Evolutionary conservation across 2,329 filamentous ascomycete genomes (phyloP), one percentile per base, ranked within the genome.

Genomic region (Coniochaeta ligniaria): DNA sequence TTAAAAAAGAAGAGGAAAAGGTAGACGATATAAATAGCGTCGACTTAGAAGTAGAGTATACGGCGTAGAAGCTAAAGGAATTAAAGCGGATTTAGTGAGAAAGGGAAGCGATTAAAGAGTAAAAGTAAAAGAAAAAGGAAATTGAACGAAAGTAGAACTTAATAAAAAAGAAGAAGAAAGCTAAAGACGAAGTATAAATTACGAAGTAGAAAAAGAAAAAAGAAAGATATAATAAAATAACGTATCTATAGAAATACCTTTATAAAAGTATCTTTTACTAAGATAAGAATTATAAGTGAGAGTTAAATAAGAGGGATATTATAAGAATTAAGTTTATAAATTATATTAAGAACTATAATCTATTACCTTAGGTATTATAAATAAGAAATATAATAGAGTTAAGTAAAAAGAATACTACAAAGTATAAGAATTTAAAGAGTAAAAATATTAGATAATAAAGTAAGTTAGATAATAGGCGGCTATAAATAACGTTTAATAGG

Each of bases 221-320:
- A 68, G 86, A 90, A 63, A 75, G 80, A 57, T 88, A 89, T 63
- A 92, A 92, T 59, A 89, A 94, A 75, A 91, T 95, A 81, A 84
- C 84, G 1, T 97, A 87, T 73, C 91, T 98, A 90, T 92, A 97
- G 71, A 92, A 93, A 72, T 99, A 98, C 77, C 93, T 91, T 75
- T 95, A 99, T 80, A 94, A 93, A 76, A 95, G 95, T 57, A 95
- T 95, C 17, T 99, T 98, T 78, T 98, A 91, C 78, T 90, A 89
- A 66, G 91, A 93, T 58, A 90, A 95, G 67, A 82, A 87, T 58
- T 85, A 87, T 66, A 85, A 85, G 17, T 86, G 90, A 63, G 91
- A 91, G 0, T 78, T 97, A 52, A 87, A 90, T 64, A 83, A 88
- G 70, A 82, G 95, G 55, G 91, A 97, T 70, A 81, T 97, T 65